phyloP scores from a whole-genome alignment of 495 filamentous ascomycete species.

The Neurospora sp. region DNA sequence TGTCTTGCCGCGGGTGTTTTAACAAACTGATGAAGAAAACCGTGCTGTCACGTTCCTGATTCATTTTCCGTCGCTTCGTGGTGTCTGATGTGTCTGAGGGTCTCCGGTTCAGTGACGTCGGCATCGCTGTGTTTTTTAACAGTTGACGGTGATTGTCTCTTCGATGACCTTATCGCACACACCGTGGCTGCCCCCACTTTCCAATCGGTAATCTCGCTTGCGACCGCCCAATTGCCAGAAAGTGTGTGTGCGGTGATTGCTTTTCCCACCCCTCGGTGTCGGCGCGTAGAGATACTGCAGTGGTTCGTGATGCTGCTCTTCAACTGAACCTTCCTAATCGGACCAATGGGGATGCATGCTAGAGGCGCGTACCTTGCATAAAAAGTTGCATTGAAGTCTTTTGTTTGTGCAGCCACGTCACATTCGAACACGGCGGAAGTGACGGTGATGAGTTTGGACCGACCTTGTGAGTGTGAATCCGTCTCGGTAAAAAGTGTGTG shows the following conservation, averaged over 20 bases:
- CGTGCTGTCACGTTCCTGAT: not conserved
- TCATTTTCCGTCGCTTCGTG: not conserved
- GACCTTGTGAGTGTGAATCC: not conserved
- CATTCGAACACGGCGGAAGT: not conserved
- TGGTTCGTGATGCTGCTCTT: not conserved
- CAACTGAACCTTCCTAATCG: not conserved
- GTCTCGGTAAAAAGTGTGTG: not conserved
- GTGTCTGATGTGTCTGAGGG: too few relatives aligned
- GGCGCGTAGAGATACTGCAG: not conserved
- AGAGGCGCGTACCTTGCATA: not conserved
- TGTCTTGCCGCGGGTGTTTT: not conserved
- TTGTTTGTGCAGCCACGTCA: not conserved
- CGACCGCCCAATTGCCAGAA: not conserved
- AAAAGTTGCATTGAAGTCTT: not conserved
- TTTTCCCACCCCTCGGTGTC: not conserved
- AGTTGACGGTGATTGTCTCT: not conserved
- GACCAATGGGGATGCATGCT: not conserved
- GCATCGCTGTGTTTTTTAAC: not conserved
- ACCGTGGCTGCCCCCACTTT: not conserved
- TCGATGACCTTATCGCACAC: not conserved
- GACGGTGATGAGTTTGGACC: not conserved
- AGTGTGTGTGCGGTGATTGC: not conserved
- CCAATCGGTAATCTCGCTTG: not conserved
- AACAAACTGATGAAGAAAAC: not conserved
- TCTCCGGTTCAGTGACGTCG: not conserved